Evolutionary conservation across 805 yeast species (phyloP).

Genomic region (Metschnikowia drakensbergensis): DNA sequence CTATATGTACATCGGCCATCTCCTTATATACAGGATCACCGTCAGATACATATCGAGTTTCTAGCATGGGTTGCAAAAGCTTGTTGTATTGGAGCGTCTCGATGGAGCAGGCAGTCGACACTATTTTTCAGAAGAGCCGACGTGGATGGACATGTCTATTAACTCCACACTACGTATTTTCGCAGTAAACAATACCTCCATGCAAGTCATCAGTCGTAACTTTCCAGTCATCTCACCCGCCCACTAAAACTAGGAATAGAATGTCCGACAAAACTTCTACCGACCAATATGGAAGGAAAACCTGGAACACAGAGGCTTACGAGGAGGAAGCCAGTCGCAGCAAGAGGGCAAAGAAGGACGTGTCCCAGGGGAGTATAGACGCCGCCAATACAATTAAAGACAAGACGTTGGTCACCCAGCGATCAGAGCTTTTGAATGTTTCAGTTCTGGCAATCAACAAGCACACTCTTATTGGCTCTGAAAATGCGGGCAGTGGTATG

Average conservation of each 20-base stretch:
- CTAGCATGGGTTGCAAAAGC: not conserved
- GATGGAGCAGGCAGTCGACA: not conserved
- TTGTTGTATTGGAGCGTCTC: not conserved
- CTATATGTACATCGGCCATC: not conserved
- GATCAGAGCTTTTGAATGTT: conserved; percentile 28
- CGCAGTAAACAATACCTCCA: conserved; percentile 1
- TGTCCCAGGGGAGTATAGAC: conserved; percentile 2
- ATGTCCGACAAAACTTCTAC: conserved; percentile 25
- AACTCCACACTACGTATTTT: not conserved
- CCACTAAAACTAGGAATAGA: not conserved
- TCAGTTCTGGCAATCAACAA: conserved; percentile 32
- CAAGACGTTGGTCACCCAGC: conserved; percentile 22
- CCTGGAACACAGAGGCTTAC: conserved; percentile 71
- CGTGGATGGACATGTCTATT: not conserved
- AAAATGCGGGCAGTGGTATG: conserved; percentile 1
- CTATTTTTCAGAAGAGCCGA: not conserved
- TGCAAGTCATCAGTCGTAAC: not conserved
- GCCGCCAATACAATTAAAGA: conserved; percentile 5
- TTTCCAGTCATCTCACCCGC: not conserved
- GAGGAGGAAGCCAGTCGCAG: conserved; percentile 42
- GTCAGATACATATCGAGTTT: no score
- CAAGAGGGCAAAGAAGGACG: conserved; percentile 10
- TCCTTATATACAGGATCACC: not conserved
- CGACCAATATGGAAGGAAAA: conserved; percentile 58
- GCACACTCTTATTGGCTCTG: conserved; percentile 32